phyloP scores from a whole-genome alignment of 2,329 filamentous ascomycete genomes.

The Falciphora oryzae region DNA sequence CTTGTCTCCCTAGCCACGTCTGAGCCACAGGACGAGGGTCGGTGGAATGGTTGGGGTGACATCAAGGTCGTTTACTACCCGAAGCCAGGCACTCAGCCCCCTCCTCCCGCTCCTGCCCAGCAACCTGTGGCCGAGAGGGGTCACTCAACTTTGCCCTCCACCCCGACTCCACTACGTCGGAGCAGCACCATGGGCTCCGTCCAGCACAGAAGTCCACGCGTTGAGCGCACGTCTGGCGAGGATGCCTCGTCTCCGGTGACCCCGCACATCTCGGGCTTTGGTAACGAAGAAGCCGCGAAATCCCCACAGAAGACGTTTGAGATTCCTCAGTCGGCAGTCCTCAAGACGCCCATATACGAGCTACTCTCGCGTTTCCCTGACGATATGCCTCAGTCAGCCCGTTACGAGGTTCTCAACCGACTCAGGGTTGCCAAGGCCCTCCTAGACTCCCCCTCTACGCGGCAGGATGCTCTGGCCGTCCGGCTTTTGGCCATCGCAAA shows the following conservation, averaged over 20 bases:
- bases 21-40: constrained; percentile 35
- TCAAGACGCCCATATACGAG: constrained; percentile 47
- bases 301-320: constrained; percentile 57
- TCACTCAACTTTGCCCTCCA: constrained; percentile 50
- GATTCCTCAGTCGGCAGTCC: constrained; percentile 52
- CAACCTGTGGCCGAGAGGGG: constrained; percentile 16
- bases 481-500: constrained; percentile 86
- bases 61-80: constrained; percentile 78
- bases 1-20: constrained; percentile 67
- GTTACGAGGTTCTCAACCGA: constrained; percentile 81
- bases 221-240: constrained; percentile 31
- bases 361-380: constrained; percentile 50
- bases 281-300: constrained; percentile 33
- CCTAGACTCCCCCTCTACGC: constrained; percentile 54
- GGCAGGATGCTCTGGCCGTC: constrained; percentile 72
- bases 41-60: constrained; percentile 75
- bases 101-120: constrained; percentile 17
- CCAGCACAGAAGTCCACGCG: constrained; percentile 38
- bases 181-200: constrained; percentile 48
- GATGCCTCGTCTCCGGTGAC: constrained; percentile 35
- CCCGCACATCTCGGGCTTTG: constrained; percentile 31
- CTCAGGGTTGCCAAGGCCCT: constrained; percentile 80
- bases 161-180: constrained; percentile 70
- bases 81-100: constrained; percentile 27
- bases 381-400: constrained; percentile 64